Evolutionary conservation across 2,329 filamentous ascomycete species (phyloP), one percentile per base, ranked within the genome.

Genomic region (Ceratocystis eucalypticola): DNA sequence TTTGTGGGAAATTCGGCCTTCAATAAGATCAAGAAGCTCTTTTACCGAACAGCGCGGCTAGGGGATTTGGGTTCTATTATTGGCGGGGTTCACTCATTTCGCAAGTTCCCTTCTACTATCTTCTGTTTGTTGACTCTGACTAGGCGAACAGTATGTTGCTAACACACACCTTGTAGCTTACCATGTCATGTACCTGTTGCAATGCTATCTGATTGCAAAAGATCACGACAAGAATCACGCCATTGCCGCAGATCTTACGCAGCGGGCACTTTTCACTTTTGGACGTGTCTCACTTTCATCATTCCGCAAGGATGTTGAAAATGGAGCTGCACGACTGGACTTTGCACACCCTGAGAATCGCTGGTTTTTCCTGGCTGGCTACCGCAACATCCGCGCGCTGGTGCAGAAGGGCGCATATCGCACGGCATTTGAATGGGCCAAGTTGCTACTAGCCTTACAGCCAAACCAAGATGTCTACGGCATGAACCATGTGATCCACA

Each of bases 361-460:
- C 55, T 93, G 97, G 74, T 86, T 99, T 69, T 96, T 89, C 86
- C 84, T 97, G 45, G 89, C 91, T 1, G 89, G 87, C 7, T 96
- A 91, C 79, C 86, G 92, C 70, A 96, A 96, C 72, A 87, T 97
- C 71, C 84, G 84, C 71, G 94, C 90, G 70, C 79, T 99, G 25
- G 82, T 91, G 17, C 86, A 91, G 76, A 93, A 95, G 71, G 91
- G 92, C n/a, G 96, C 93, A 1, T 96, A 91, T 80, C 83, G 91
- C 61, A 97, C 94, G 0, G 91, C 91, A 0, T 85, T 96, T 61
- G 94, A 97, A 75, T 99, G 94, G 92, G 84, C 89, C 5, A 96
- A 94, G 76, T 77, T 97, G 5, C 79, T 96, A 8, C 80, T 95
- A 37, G 84, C 86, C 67, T 76, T 97, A 67, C 84, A 91, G 70